A percentile compares a stretch with the other conserved stretches of the same genome.
Conservation (phyloP, 2,329 filamentous ascomycete species). For the Pyricularia sp. region DNA sequence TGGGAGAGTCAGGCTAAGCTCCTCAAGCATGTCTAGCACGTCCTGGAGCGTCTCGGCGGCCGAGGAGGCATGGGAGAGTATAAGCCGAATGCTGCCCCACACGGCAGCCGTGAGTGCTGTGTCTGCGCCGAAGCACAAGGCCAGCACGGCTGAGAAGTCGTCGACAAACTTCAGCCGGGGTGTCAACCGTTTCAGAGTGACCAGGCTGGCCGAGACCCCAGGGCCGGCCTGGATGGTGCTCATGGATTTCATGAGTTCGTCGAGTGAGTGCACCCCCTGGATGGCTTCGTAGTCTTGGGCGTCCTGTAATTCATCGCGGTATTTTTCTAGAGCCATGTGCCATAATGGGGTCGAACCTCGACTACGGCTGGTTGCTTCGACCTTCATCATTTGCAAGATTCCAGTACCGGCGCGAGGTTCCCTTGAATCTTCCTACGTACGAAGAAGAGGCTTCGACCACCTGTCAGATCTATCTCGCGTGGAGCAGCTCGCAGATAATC, state of each 20-base stretch:
- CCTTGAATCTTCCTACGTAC: background rate
- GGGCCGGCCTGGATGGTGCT: conserved; percentile 5
- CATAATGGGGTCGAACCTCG: conserved; percentile 11
- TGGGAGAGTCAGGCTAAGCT: conserved; percentile 19
- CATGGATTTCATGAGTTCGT: conserved; percentile 13
- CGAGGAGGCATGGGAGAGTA: conserved; percentile 15
- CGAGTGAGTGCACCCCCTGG: conserved; percentile 12
- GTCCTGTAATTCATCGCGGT: conserved; percentile 12
- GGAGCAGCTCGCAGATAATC: background rate
- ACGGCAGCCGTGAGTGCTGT: conserved; percentile 17
- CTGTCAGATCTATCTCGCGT: background rate
- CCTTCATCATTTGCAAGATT: background rate
- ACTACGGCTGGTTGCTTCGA: background rate
- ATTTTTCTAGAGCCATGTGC: conserved; percentile 13
- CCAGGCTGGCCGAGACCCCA: conserved; percentile 1
- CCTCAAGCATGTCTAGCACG: conserved; percentile 19
- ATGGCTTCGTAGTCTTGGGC: conserved; percentile 9
- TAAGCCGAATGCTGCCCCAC: conserved; percentile 18
- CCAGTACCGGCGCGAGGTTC: background rate
- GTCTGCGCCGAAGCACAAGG: conserved; percentile 17
- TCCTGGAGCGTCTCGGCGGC: conserved; percentile 15
- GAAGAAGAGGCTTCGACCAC: background rate
- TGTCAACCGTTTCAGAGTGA: conserved; percentile 12
- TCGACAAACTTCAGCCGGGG: conserved; percentile 17
- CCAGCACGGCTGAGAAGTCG: conserved; percentile 18